Conservation (phyloP, 1,139 yeast genomes). For the Saccharomyces uvarum region DNA sequence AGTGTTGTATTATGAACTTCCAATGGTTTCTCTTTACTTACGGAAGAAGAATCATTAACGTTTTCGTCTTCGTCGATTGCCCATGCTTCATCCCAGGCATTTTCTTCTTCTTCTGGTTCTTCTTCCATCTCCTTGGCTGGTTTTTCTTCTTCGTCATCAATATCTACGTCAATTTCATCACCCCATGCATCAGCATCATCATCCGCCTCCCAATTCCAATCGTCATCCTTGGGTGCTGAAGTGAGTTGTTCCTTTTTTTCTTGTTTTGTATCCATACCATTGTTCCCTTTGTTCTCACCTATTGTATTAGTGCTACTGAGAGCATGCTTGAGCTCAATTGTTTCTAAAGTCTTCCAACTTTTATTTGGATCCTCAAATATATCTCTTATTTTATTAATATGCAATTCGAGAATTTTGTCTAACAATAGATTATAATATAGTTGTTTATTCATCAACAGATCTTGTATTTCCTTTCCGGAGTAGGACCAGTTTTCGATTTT, state of each 20-base stretch:
- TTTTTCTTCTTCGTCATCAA: constrained; percentile 11
- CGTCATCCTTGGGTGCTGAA: constrained; percentile 6
- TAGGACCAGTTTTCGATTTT: constrained; percentile 14
- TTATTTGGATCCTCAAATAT: constrained; percentile 10
- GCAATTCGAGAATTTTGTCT: constrained; percentile 21
- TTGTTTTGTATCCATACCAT: constrained; percentile 4
- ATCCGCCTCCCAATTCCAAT: constrained; percentile 24
- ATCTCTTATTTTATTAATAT: constrained; percentile 14
- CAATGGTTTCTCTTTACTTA: background rate
- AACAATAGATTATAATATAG: constrained; percentile 20
- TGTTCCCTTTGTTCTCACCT: background rate
- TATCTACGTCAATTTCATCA: constrained; percentile 20
- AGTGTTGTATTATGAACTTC: background rate
- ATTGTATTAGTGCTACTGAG: background rate
- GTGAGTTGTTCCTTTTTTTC: background rate
- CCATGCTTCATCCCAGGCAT: constrained; percentile 29
- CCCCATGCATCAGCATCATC: constrained; percentile 17
- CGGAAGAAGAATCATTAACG: constrained; percentile 8
- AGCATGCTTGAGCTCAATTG: background rate
- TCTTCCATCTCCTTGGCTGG: constrained; percentile 1
- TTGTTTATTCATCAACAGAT: constrained; percentile 19
- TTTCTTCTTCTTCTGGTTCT: constrained; percentile 3
- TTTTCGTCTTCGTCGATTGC: constrained; percentile 17
- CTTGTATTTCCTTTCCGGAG: constrained; percentile 14
- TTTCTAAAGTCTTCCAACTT: constrained; percentile 7